phyloP scores from a whole-genome alignment of 805 yeast species.

The Nakazawaea sp. region DNA sequence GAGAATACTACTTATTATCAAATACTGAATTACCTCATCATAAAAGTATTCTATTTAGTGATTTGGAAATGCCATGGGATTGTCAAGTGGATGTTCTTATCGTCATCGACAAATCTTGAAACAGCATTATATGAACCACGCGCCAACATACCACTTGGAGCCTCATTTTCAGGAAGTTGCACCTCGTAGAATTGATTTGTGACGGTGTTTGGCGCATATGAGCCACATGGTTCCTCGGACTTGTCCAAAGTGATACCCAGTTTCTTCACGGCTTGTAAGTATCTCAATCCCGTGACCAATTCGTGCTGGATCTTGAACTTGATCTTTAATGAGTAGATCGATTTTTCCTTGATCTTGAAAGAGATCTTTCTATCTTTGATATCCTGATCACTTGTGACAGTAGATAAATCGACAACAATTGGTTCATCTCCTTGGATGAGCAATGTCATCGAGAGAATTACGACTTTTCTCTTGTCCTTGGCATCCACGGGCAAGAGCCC shows the following conservation, averaged over 20 bases:
- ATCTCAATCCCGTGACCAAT: constrained; percentile 84
- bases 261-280: constrained; percentile 78
- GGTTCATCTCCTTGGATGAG: constrained; percentile 63
- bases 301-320: constrained; percentile 85
- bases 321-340: constrained; percentile 64
- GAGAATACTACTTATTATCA: too few species aligned
- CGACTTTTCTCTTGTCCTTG: constrained; percentile 72
- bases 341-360: constrained; percentile 72
- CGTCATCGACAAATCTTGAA: constrained; percentile 84
- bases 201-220: constrained; percentile 82
- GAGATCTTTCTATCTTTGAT: constrained; percentile 48
- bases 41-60: too few species aligned
- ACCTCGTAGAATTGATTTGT: constrained; percentile 75
- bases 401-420: constrained; percentile 62
- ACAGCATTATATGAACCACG: constrained; percentile 80
- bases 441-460: constrained; percentile 69
- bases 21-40: too few species aligned
- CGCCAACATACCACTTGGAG: constrained; percentile 85
- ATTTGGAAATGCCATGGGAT: constrained; percentile 86
- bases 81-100: constrained; percentile 62
- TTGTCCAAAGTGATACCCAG: constrained; percentile 85
- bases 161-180: constrained; percentile 70
- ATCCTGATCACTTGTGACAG: constrained; percentile 46
- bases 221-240: constrained; percentile 82
- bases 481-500: constrained; percentile 55